These are phyloP conservation scores for Bertia moriformis DNA, from an alignment of 2,329 filamentous ascomycete genomes.

Conservation along the genomic window DNA sequence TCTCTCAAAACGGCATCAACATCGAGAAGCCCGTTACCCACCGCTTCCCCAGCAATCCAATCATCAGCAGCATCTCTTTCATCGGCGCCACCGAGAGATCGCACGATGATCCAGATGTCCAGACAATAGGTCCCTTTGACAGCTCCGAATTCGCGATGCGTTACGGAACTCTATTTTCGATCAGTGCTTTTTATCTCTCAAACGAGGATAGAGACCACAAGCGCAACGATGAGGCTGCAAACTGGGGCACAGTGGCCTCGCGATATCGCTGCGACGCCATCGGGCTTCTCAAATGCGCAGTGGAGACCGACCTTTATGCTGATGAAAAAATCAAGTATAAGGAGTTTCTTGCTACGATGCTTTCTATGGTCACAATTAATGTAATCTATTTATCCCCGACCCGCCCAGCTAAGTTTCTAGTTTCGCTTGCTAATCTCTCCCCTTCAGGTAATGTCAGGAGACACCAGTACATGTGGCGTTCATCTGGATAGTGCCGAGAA, in stretches of 20 bases:
- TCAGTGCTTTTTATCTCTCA: constrained; percentile 11
- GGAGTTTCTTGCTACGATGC: constrained; percentile 11
- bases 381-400: constrained; percentile 4
- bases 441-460: constrained; percentile 10
- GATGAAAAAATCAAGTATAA: constrained; percentile 9
- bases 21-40: constrained; percentile 38
- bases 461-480: constrained; percentile 9
- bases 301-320: constrained; percentile 5
- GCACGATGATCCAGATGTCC: no score
- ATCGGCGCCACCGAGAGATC: constrained; percentile 37
- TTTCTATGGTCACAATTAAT: constrained; percentile 13
- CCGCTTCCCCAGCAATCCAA: constrained; percentile 31
- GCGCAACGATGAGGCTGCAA: constrained; percentile 2
- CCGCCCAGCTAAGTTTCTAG: no score
- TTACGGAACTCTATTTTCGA: constrained; percentile 11
- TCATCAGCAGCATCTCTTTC: constrained; percentile 35
- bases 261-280: constrained; percentile 7
- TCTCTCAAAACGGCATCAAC: constrained; percentile 48
- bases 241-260: constrained; percentile 6
- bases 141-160: no score
- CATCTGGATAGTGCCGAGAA: constrained; percentile 9
- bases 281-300: constrained; percentile 7
- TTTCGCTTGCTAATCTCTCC: not conserved
- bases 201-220: constrained; percentile 7
- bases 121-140: no score